A percentile compares a stretch with the other conserved stretches of the same genome.
phyloP scores from a whole-genome alignment of 306 rosid species.

The Ormosia emarginata region DNA sequence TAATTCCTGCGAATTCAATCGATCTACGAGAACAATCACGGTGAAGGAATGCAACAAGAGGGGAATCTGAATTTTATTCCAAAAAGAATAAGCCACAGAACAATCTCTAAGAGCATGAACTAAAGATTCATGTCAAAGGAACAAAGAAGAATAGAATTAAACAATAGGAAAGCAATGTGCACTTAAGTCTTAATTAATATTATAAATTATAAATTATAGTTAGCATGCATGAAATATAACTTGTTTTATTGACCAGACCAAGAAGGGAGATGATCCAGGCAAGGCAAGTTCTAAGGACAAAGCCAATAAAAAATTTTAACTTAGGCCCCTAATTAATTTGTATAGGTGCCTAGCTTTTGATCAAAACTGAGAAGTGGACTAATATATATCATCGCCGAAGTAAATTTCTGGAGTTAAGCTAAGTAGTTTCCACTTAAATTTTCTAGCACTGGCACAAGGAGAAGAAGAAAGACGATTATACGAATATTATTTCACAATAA shows the following conservation, averaged over 20 bases:
- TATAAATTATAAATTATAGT: neutral
- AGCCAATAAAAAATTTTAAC: too few species aligned
- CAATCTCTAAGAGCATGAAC: too few species aligned
- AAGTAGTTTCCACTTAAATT: neutral
- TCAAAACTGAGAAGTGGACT: neutral
- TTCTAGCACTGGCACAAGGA: neutral
- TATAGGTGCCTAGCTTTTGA: neutral
- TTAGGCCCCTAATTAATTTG: too few species aligned
- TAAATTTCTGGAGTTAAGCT: neutral
- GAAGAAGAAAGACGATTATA: neutral
- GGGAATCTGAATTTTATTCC: too few species aligned
- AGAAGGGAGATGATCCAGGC: neutral
- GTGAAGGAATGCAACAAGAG: too few species aligned
- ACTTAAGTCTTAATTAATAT: neutral
- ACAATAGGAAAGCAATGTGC: neutral
- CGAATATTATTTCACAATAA: neutral
- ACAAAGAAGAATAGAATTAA: too few species aligned
- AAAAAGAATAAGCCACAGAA: too few species aligned
- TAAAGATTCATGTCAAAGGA: too few species aligned
- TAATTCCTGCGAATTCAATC: too few species aligned
- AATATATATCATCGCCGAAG: neutral
- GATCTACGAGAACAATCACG: too few species aligned
- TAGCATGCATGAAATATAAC: neutral
- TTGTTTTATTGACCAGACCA: neutral
- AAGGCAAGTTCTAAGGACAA: neutral